Base-by-base conservation (phyloP, 1,284 basidiomycete genomes). In the Cutaneotrichosporon dermatis region DNA sequence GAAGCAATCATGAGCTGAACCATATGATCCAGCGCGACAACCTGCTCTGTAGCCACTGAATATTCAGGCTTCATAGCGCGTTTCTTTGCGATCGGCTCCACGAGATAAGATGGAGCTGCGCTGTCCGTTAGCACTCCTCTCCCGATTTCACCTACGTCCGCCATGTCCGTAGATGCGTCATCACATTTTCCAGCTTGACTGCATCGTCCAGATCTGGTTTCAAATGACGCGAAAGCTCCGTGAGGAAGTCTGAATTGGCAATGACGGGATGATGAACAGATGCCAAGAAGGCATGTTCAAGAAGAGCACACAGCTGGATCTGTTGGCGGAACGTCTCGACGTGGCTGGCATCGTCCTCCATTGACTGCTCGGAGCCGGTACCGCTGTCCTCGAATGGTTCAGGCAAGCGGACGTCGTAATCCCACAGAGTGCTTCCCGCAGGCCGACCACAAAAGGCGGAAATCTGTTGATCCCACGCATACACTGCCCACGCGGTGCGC, bases 391-490 rank as follows among this genome's bases (percentile, higher is more conserved):
- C 44, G 35, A 62, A 64, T 12, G 58, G 60, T 12, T 57, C 59
- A 0, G 63, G 63, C 6, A 65, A 51, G 4, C 55, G 54, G 1
- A 58, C 59, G 13, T 65, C 63, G 36, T 53, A 60, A 45, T 65
- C 60, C 56, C 56, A 60, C 15, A 65, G 53, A 4, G 54, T 54
- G 33, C 56, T 55, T 7, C 57, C 39, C 2, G 55, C 44, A 2
- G 60, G 60, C 0, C 63, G 54, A 2, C 63, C 63, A 25, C 61
- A 62, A 16, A 65, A 52, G 4, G 60, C 54, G 1, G 61, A 45
- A 2, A 65, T 46, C 37, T 65, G 63, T 45, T 65, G 57, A 40
- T 65, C 63, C 51, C 58, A 58, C 1, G 43, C 44, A 45, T 62
- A 62, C n/a, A 62, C 54, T 6, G 61, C 58, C 61, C 61, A 62